phyloP scores from a whole-genome alignment of 225 moss, liverwort and hornwort species.

The Climacium dendroides region DNA sequence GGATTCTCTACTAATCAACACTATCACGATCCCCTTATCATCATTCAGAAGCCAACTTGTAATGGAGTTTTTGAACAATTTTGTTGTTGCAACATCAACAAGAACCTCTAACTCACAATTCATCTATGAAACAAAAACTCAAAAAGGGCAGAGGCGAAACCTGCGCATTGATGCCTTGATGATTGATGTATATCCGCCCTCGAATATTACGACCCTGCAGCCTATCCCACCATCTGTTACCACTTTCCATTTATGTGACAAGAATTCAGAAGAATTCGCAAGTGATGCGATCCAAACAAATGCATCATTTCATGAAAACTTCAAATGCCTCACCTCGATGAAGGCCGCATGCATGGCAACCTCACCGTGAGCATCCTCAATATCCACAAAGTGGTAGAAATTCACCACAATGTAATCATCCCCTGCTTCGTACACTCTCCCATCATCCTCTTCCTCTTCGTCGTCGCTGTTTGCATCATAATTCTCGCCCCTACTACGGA shows the following conservation, averaged over 20 bases:
- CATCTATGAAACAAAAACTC: neutral
- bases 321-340: slow-evolving; percentile 44
- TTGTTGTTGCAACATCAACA: neutral
- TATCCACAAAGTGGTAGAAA: slow-evolving; percentile 71
- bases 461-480: neutral
- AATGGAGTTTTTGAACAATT: neutral
- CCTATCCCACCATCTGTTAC: slow-evolving; percentile 42
- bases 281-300: neutral
- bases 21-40: neutral
- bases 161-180: slow-evolving; percentile 99
- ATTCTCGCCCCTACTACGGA: neutral
- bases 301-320: neutral
- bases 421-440: slow-evolving; percentile 2
- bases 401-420: slow-evolving; percentile 61
- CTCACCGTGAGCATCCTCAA: slow-evolving; percentile 68
- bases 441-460: slow-evolving; percentile 20
- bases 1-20: neutral
- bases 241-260: neutral
- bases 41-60: neutral
- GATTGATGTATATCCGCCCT: slow-evolving; percentile 88
- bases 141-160: slow-evolving; percentile 10
- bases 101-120: neutral
- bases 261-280: neutral
- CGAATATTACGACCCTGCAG: slow-evolving; percentile 79
- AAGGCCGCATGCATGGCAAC: slow-evolving; percentile 60